These are phyloP conservation scores for Quercus phellos DNA, from an alignment of 331 rosid species.

Conservation along the genomic window DNA sequence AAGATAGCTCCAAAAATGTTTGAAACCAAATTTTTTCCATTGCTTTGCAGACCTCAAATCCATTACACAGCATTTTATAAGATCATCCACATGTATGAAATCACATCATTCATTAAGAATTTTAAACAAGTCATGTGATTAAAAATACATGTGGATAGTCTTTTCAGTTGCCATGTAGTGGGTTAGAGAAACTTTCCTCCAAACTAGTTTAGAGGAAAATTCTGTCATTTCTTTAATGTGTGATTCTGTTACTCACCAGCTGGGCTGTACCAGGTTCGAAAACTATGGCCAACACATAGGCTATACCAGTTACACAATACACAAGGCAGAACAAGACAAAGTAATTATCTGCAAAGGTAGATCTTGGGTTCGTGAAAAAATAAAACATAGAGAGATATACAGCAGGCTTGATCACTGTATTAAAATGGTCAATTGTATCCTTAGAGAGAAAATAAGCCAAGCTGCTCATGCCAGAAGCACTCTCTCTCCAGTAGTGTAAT, in stretches of 20 bases:
- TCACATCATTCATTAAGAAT: too few relatives aligned
- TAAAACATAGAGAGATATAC: slow-evolving; percentile 93
- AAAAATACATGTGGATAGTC: too few relatives aligned
- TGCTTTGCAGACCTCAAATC: too few relatives aligned
- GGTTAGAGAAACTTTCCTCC: too few relatives aligned
- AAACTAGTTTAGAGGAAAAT: too few relatives aligned
- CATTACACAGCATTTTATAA: too few relatives aligned
- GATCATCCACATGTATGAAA: too few relatives aligned
- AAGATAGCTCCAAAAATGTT: too few relatives aligned
- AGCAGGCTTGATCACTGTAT: slow-evolving; percentile 74
- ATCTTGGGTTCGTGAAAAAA: slow-evolving; percentile 88
- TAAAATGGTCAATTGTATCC: slow-evolving; percentile 86
- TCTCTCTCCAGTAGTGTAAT: slow-evolving; percentile 83
- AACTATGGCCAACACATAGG: slow-evolving; percentile 70
- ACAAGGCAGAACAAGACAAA: slow-evolving; percentile 72
- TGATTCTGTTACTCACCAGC: slow-evolving; percentile 51
- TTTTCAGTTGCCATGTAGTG: too few relatives aligned
- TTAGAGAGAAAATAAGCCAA: slow-evolving; percentile 94
- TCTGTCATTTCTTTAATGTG: not conserved
- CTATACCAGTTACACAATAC: slow-evolving; percentile 94
- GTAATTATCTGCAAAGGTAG: slow-evolving; percentile 77
- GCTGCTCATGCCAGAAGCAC: slow-evolving; percentile 91
- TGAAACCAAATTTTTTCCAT: too few relatives aligned
- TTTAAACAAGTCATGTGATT: too few relatives aligned
- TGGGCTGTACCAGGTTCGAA: slow-evolving; percentile 96